Conservation (phyloP, 2,329 filamentous ascomycete genomes). For the Dendrostoma leiphaemia region DNA sequence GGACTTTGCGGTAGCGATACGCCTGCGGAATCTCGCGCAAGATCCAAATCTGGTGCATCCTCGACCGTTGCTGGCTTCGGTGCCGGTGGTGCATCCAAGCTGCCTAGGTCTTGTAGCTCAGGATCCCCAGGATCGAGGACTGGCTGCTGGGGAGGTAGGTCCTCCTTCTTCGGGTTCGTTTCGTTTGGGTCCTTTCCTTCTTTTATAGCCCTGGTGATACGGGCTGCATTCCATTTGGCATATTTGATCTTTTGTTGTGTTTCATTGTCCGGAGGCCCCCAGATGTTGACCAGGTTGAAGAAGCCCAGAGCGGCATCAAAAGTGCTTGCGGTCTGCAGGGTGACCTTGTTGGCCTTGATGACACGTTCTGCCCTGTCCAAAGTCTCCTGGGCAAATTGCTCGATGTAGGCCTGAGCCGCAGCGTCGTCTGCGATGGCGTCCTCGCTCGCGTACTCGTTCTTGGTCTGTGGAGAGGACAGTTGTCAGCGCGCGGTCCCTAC, state of each 20-base stretch:
- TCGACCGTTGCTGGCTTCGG: slow-evolving; percentile 48
- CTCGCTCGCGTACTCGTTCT: slow-evolving; percentile 70
- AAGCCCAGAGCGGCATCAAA: slow-evolving; percentile 93
- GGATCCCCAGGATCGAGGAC: slow-evolving; percentile 62
- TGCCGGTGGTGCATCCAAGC: slow-evolving; percentile 17
- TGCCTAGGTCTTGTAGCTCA: slow-evolving; percentile 56
- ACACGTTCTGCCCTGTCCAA: slow-evolving; percentile 82
- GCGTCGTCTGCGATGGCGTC: slow-evolving; percentile 83
- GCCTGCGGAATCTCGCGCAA: slow-evolving; percentile 29
- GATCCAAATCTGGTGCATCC: slow-evolving; percentile 48
- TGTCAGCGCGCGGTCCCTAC: slow-evolving; percentile 3
- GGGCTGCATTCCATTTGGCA: slow-evolving; percentile 90
- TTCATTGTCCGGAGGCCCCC: slow-evolving; percentile 73
- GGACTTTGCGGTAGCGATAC: slow-evolving; percentile 36
- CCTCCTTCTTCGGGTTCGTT: slow-evolving; percentile 71
- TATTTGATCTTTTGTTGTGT: slow-evolving; percentile 87
- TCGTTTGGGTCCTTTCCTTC: slow-evolving; percentile 90
- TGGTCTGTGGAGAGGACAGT: slow-evolving; percentile 48
- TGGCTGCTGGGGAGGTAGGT: slow-evolving; percentile 43
- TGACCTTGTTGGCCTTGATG: slow-evolving; percentile 78
- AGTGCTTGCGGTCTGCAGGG: slow-evolving; percentile 89
- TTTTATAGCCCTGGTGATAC: slow-evolving; percentile 88
- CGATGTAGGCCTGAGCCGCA: slow-evolving; percentile 86
- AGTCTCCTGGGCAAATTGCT: slow-evolving; percentile 88
- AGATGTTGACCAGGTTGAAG: slow-evolving; percentile 82